phyloP scores from a whole-genome alignment of 352 stramenopile genomes.

The Phytophthora constricta region DNA sequence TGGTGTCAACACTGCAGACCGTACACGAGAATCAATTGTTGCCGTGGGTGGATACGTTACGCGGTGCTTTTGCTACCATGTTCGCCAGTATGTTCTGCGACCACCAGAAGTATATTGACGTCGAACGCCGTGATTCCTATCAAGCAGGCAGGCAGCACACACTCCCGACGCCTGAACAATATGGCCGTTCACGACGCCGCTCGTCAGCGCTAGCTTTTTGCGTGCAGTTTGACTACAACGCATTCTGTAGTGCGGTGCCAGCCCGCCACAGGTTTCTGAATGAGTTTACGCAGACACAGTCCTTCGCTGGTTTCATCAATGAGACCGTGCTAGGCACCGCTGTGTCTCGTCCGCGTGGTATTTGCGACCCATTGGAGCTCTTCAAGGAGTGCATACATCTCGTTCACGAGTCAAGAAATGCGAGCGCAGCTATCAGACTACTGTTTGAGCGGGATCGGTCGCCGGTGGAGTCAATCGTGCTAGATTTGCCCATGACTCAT shows the following conservation, averaged over 20 bases:
- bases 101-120: constrained; percentile 54
- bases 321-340: constrained; percentile 56
- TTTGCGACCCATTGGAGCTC: constrained; percentile 47
- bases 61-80: constrained; percentile 63
- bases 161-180: constrained; percentile 35
- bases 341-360: constrained; percentile 35
- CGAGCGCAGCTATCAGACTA: constrained; percentile 45
- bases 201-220: constrained; percentile 57
- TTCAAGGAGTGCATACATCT: constrained; percentile 75
- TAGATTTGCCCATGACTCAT: constrained; percentile 35
- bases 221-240: constrained; percentile 59
- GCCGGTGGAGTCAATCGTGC: constrained; percentile 39
- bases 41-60: constrained; percentile 68
- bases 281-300: constrained; percentile 71
- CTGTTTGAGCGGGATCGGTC: constrained; percentile 64
- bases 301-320: constrained; percentile 68
- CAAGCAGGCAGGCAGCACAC: constrained; percentile 9
- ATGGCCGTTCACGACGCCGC: constrained; percentile 36
- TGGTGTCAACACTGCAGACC: constrained; percentile 57
- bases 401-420: constrained; percentile 45
- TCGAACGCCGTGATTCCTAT: constrained; percentile 36
- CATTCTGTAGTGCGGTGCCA: constrained; percentile 44
- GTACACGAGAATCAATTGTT: constrained; percentile 50
- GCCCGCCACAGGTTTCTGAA: constrained; percentile 40
- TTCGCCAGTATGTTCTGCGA: constrained; percentile 74